Evolutionary conservation across 2,329 filamentous ascomycete species (phyloP), one percentile per base, ranked within the genome.

Genomic region (Chrysoporthe cubensis): DNA sequence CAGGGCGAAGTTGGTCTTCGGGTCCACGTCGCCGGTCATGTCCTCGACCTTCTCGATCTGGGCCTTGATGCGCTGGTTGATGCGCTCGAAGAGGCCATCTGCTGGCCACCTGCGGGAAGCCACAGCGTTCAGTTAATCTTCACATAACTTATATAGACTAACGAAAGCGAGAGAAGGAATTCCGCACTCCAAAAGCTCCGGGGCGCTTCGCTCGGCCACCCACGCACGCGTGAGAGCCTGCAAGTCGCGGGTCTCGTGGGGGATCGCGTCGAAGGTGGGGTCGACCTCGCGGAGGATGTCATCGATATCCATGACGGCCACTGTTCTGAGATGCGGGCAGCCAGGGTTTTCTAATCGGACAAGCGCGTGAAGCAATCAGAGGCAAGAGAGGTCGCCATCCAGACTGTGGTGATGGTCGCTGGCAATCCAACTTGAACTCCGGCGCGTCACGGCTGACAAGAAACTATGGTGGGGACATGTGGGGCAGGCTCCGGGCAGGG

Each of bases 221-320:
- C 95, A 99, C 74, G 90, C 91, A 74, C 95, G 91, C 73, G 95
- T 97, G 73, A 99, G 83, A 64, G 92, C 88, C 78, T 97, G 94
- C 72, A 98, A 85, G 80, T 98, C 95, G 75, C 89, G 85, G 54
- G 85, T 89, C 73, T 88, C 86, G 63, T 81, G 80, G 2, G 88
- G 87, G 21, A 87, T 78, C 46, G 82, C 78, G 72, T 87, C 81
- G 65, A 81, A 80, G 68, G 82, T 78, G 62, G 86, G 88, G 78
- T 93, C 90, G 73, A 94, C 89, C 75, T 91, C 89, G 74, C 88
- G 88, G 70, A 94, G 85, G 72, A 94, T 93, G 76, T 94, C 91
- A 78, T 92, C 90, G 73, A 94, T 94, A 71, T 93, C 90, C 90
- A 93, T 93, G 18, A 21, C 46, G 37, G 26, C 13, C 4, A 16